These are phyloP conservation scores for Claviceps arundinis DNA, from an alignment of 2,329 filamentous ascomycete genomes.

Conservation along the genomic window DNA sequence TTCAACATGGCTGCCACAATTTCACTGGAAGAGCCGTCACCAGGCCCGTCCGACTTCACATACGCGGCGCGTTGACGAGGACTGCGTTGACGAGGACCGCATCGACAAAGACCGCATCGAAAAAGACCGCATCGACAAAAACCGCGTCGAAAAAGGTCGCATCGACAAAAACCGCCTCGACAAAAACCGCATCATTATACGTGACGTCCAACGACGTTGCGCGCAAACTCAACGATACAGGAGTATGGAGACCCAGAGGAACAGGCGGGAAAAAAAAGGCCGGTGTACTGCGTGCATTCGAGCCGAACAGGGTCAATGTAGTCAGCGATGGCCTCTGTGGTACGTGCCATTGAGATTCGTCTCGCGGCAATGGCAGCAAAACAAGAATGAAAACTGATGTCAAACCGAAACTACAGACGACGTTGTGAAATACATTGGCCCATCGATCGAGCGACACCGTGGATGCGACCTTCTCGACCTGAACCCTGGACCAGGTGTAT, in stretches of 20 bases:
- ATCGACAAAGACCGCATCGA: too few species aligned
- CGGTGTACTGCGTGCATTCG: conserved; percentile 6
- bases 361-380: neutral
- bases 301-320: conserved; percentile 36
- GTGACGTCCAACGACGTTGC: conserved; percentile 10
- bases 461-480: conserved; percentile 82
- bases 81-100: neutral
- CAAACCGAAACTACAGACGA: conserved; percentile 39
- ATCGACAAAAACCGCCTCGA: too few species aligned
- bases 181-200: neutral
- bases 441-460: conserved; percentile 52
- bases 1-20: conserved; percentile 1
- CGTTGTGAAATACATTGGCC: conserved; percentile 53
- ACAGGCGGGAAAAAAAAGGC: conserved; percentile 7
- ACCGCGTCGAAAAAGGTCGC: too few species aligned
- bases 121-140: too few species aligned
- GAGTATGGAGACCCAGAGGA: conserved; percentile 13
- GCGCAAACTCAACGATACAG: conserved; percentile 13
- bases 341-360: conserved; percentile 14
- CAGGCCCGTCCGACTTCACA: conserved; percentile 2
- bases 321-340: conserved; percentile 37
- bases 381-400: neutral
- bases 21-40: conserved; percentile 4
- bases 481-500: conserved; percentile 67
- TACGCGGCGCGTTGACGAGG: conserved; percentile 5